Conservation (phyloP, 495 filamentous ascomycete species). For the Cercophora samala region DNA sequence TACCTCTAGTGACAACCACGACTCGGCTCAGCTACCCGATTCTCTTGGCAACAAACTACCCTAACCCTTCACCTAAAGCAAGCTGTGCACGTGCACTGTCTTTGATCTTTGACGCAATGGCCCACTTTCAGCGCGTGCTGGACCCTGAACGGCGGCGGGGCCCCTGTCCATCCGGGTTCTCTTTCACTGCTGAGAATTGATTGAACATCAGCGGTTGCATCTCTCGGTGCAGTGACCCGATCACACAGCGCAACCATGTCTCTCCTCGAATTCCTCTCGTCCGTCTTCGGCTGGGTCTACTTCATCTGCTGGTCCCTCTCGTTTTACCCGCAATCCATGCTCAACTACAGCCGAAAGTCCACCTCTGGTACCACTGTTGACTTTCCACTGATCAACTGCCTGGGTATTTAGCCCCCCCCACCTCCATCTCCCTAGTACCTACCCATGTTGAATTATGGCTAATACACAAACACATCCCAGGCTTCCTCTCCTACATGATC, state of each 20-base stretch:
- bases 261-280: conserved; percentile 43
- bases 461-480: conserved; percentile 29
- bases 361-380: conserved; percentile 83
- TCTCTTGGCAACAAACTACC: too few species aligned
- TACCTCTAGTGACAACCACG: too few species aligned
- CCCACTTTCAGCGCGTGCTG: background rate
- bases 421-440: too few species aligned
- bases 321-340: conserved; percentile 86
- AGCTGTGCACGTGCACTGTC: background rate
- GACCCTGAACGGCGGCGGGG: too few species aligned
- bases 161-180: background rate
- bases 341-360: conserved; percentile 69
- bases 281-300: conserved; percentile 57
- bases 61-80: too few species aligned
- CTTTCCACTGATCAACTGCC: conserved; percentile 75
- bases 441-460: too few species aligned
- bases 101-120: background rate
- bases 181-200: background rate
- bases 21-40: too few species aligned
- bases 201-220: background rate
- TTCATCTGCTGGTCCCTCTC: conserved; percentile 77
- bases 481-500: conserved; percentile 74
- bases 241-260: conserved; percentile 3
- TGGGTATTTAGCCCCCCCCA: conserved; percentile 44
- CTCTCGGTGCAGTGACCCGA: too few species aligned